Evolutionary conservation across 1,284 basidiomycete genomes (phyloP).

Genomic region (Trichosporon coremiiforme): DNA sequence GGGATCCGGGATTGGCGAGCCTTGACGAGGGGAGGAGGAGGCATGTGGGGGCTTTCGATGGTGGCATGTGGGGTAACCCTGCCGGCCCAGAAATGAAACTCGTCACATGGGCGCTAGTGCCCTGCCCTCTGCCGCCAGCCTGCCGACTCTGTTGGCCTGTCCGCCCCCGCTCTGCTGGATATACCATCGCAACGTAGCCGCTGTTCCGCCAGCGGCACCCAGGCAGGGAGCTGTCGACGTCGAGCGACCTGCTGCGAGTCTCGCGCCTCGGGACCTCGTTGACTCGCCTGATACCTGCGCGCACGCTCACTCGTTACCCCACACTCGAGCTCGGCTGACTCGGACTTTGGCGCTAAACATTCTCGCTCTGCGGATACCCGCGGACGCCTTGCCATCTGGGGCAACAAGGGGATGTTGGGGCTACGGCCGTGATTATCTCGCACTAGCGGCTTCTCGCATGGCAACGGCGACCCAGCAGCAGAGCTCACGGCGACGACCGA

Average conservation of each 20-base stretch:
- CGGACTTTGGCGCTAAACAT: background rate
- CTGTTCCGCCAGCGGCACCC: background rate
- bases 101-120: background rate
- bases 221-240: background rate
- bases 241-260: background rate
- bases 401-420: too few species aligned
- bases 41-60: background rate
- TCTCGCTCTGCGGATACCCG: background rate
- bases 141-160: too few species aligned
- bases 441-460: background rate
- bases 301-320: background rate
- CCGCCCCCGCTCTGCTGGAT: background rate
- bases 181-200: background rate
- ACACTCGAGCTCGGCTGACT: background rate
- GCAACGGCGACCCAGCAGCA: background rate
- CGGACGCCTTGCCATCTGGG: too few species aligned
- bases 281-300: background rate
- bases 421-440: background rate
- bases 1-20: background rate
- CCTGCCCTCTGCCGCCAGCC: background rate
- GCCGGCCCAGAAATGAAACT: background rate
- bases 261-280: background rate
- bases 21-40: background rate
- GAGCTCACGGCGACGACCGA: background rate
- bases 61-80: slow-evolving; percentile 4